phyloP scores from a whole-genome alignment of 2,329 filamentous ascomycete genomes.

The Cytospora schulzeri region DNA sequence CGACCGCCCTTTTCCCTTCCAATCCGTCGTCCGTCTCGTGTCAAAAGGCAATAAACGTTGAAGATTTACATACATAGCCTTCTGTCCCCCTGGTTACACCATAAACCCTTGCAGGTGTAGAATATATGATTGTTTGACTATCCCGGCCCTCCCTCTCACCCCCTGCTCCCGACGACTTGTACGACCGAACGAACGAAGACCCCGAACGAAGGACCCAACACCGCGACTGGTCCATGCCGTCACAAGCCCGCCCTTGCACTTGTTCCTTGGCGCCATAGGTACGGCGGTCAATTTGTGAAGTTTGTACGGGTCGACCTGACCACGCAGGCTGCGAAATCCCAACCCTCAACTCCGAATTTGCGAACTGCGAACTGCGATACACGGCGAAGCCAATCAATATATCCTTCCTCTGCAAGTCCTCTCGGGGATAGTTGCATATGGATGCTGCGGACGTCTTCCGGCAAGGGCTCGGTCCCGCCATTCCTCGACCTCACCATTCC shows the following conservation, averaged over 20 bases:
- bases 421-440: constrained; percentile 45
- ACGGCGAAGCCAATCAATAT: constrained; percentile 2
- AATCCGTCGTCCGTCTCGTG: not conserved
- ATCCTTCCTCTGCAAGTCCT: not conserved
- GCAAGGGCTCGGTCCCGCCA: constrained; percentile 57
- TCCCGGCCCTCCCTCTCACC: not conserved
- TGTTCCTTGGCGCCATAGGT: constrained; percentile 9
- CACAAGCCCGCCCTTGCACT: constrained; percentile 1
- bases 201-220: not conserved
- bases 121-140: not conserved
- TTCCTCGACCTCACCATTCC: constrained; percentile 43
- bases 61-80: not conserved
- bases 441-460: constrained; percentile 62
- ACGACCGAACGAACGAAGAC: not conserved
- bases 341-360: too few relatives aligned
- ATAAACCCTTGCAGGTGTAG: not conserved
- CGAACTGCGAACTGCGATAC: not conserved
- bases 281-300: constrained; percentile 3
- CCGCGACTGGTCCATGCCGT: constrained; percentile 10
- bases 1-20: not conserved
- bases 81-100: not conserved
- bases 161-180: not conserved
- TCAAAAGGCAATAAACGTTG: not conserved
- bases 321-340: not conserved
- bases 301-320: not conserved